Percentiles rank a stretch among this genome's conserved stretches.
Evolutionary conservation across 805 yeast species (phyloP).

Genomic region (Tanozyma kutaoensis): DNA sequence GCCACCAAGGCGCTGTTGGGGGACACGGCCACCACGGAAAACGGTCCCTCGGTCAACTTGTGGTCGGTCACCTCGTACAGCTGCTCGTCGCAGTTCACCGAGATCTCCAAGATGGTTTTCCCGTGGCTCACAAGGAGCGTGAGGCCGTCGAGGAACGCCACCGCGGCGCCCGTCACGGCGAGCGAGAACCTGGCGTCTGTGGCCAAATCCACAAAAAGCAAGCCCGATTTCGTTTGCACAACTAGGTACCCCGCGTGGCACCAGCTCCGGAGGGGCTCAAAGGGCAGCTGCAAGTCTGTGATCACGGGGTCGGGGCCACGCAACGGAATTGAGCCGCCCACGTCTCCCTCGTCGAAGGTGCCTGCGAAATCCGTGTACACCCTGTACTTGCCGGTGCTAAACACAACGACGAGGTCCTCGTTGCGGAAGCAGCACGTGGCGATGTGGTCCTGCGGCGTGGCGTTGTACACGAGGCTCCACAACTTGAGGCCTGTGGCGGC

Average conservation of each 20-base stretch:
- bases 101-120: conserved; percentile 13
- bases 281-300: no score
- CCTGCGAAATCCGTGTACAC: conserved; percentile 55
- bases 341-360: conserved; percentile 44
- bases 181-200: no score
- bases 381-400: conserved; percentile 39
- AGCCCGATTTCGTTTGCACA: no score
- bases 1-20: conserved; percentile 48
- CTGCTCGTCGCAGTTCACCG: conserved; percentile 9
- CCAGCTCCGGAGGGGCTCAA: no score
- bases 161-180: conserved; percentile 3
- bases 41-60: conserved; percentile 36
- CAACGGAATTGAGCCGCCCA: no score
- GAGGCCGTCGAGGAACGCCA: conserved; percentile 11
- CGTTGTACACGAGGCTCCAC: conserved; percentile 23
- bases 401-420: conserved; percentile 45
- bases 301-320: no score
- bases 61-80: conserved; percentile 20
- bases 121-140: conserved; percentile 15
- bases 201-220: no score
- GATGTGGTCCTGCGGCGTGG: conserved; percentile 37
- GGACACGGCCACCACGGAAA: conserved; percentile 27
- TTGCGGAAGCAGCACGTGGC: conserved; percentile 34
- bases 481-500: conserved; percentile 19
- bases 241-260: no score